Base-by-base conservation (phyloP, 768 basidiomycete genomes). In the Lactarius vividus region DNA sequence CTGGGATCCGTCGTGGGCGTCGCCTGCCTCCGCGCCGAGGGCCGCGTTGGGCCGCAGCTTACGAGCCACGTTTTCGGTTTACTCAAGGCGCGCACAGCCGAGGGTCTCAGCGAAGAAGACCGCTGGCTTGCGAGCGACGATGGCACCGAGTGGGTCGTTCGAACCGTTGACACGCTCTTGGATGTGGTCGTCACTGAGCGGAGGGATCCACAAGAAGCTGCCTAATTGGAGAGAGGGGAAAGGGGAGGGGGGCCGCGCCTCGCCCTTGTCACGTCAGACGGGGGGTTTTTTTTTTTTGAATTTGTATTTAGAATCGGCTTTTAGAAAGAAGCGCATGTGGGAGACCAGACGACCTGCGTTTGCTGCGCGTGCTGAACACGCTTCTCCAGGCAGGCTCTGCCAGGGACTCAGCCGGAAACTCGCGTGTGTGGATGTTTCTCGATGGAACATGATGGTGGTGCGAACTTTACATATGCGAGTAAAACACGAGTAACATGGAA, bases 41-140 rank as follows among this genome's bases (percentile, higher is more conserved):
- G 84, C 33, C 81, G 88, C 55, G 94, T 96, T 67, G 92, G 86
- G 28, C 92, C 94, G 8, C 94, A 96, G 75, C 81, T 96, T 64
- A 88, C 80, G 13, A 94, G 92, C 75, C 94, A 96, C 75, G 88
- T 91, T 57, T 94, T 92, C 76, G 94, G 94, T 15, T 83, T 96
- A 70, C 86, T 94, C 73, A 96, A 95, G 76, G 91, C 92, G 26
- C 88, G 89, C 62, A 73, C 83, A 57, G 79, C 80, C 55, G 82
- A 84, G 60, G 81, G 82, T 40, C 79, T 85, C 69, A 86, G 78
- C 70, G 82, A 84, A 71, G 91, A 89, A 75, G 92, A 93, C 74
- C 80, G 77, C 64, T 96, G 89, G 88, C 83, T 96, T 46, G 81
- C 89, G 28, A 89, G 84, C 66, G 93, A 94, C 73, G 90, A 94